phyloP scores from a whole-genome alignment of 257 asterid species.

The Solanum bulbocastanum region DNA sequence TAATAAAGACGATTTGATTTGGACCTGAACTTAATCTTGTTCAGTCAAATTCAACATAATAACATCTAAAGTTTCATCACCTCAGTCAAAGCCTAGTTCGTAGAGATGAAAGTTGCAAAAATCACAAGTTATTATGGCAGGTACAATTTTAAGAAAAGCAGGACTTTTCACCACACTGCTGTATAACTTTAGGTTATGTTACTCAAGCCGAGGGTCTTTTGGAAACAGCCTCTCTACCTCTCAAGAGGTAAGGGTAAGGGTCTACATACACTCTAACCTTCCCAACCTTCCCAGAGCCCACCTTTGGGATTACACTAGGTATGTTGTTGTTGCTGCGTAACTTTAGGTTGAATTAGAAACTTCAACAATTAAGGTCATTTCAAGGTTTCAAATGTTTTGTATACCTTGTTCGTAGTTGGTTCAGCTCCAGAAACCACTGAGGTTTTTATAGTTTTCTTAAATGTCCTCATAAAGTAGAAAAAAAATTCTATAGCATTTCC shows the following conservation, averaged over 20 bases:
- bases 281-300: background rate
- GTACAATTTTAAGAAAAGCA: background rate
- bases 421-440: background rate
- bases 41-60: background rate
- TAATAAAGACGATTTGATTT: too few relatives aligned
- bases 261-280: background rate
- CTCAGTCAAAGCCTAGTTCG: background rate
- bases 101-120: background rate
- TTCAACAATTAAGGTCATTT: background rate
- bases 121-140: background rate
- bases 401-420: background rate
- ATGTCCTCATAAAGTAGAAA: background rate
- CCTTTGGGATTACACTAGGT: background rate
- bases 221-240: background rate
- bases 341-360: background rate
- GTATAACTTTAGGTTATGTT: background rate
- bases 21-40: background rate
- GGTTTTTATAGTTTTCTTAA: background rate
- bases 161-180: background rate
- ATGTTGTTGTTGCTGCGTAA: background rate
- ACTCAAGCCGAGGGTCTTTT: too few relatives aligned
- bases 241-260: background rate
- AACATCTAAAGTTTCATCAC: background rate
- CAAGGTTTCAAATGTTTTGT: background rate
- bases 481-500: background rate